Conservation (phyloP, 75 land plant genomes). For the Adiantum capillusveneris region DNA sequence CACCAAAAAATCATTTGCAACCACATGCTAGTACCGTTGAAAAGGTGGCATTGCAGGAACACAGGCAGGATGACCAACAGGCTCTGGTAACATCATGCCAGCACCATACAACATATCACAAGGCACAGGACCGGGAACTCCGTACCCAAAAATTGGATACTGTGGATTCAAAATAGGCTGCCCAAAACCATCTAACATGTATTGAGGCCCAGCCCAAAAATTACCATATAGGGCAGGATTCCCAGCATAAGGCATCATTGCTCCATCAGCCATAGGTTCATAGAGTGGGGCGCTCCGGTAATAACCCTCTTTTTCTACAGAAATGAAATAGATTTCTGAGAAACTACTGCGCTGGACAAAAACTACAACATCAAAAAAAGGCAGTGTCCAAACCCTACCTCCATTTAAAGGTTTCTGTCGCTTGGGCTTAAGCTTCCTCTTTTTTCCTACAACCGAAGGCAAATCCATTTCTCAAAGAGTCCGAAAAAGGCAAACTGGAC, state of each 20-base stretch:
- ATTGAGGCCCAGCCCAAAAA: conserved; percentile 51
- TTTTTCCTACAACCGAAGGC: conserved; percentile 5
- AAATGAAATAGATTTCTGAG: neutral
- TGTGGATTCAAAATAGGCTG: conserved; percentile 1
- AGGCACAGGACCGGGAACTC: conserved; percentile 25
- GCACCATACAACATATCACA: conserved; percentile 51
- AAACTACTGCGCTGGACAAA: neutral
- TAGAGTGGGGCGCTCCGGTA: neutral
- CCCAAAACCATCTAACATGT: conserved; percentile 43
- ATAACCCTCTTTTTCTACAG: neutral
- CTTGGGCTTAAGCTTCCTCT: conserved; percentile 1
- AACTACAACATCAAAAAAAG: too few relatives aligned
- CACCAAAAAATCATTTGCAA: too few relatives aligned
- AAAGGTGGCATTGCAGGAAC: too few relatives aligned
- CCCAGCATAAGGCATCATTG: neutral
- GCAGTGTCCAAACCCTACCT: neutral
- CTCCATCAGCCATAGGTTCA: neutral
- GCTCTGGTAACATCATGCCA: conserved; percentile 37
- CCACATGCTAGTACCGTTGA: too few relatives aligned
- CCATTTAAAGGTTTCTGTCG: neutral
- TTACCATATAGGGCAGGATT: conserved; percentile 39
- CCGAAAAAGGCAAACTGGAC: neutral
- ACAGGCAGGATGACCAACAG: neutral
- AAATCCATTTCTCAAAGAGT: too few relatives aligned
- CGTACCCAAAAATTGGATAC: conserved; percentile 50